Base-by-base conservation (phyloP, 768 basidiomycete species). In the Rossbeevera mucosa region DNA sequence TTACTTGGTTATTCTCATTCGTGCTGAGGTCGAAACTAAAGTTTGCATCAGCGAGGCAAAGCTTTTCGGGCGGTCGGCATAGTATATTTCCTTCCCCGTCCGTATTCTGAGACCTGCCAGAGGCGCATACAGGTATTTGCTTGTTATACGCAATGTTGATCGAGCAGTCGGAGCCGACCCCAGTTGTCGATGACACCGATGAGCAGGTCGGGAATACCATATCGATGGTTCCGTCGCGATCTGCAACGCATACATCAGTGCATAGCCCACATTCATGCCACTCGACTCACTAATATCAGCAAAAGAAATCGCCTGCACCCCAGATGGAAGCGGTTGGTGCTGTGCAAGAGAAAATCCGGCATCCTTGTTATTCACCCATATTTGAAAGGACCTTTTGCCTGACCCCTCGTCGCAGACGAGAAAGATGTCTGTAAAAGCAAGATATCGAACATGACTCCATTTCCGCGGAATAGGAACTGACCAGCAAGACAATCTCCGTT, bases 401-500 rank as follows among this genome's bases (percentile, higher is more conserved):
- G 68, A 73, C 0, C 80, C 78, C 52, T 85, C 80, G 53, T 85
- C 79, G 65, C 96, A 98, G 11, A 91, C 82, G 7, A 99, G 76
- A 67, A 99, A 95, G 3, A 98, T 71, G 60, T 99, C 95, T 88
- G 55, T 53, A 52, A 26, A 45, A 22, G 25, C 12, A 51, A 44
- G 31, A 26, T 59, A 30, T 52, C 11, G 20, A 54, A 47, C 8
- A 26, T 2, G 30, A 2, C 20, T 18, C 44, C 16, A 8, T 12
- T 7, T 2, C 5, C 4, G 18, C 0, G 1, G 14, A 18, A 20
- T 30, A 7, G 29, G 8, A 7, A 52, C 55, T 24, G 54, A 88
- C 92, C 92, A 56, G 94, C 92, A 4, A 96, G 76, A 67, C 96
- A 98, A 67, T 99, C 96, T 12, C 96, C 96, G 55, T 98, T 82